phyloP scores from a whole-genome alignment of 495 filamentous ascomycete genomes.

The Aspergillus mulundensis region DNA sequence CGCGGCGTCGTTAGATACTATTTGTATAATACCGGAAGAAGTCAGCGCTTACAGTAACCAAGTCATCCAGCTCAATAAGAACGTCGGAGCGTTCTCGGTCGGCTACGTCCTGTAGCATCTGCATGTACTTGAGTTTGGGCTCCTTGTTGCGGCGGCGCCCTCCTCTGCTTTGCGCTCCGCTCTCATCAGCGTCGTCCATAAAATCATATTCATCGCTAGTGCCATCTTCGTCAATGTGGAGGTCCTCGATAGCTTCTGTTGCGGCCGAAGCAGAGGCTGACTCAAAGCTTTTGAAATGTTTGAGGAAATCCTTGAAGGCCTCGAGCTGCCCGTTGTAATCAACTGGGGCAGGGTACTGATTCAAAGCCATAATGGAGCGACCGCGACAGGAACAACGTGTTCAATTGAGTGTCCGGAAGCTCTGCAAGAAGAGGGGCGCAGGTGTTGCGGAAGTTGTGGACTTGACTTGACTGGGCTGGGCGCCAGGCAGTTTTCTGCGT shows the following conservation, averaged over 20 bases:
- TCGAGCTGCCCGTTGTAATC: constrained; percentile 84
- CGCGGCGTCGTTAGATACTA: not conserved
- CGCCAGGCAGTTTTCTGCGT: constrained; percentile 11
- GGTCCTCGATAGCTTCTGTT: constrained; percentile 69
- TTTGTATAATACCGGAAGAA: not conserved
- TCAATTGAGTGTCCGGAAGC: constrained; percentile 18
- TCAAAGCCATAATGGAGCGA: constrained; percentile 67
- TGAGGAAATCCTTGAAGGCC: constrained; percentile 84
- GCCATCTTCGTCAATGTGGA: constrained; percentile 83
- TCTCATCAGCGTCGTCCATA: constrained; percentile 76
- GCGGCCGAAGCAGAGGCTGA: constrained; percentile 65
- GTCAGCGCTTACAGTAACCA: constrained; percentile 56
- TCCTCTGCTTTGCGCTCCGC: constrained; percentile 38
- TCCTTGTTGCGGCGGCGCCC: constrained; percentile 38
- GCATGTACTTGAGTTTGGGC: constrained; percentile 83
- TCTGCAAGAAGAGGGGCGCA: constrained; percentile 4
- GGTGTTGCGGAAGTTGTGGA: constrained; percentile 17
- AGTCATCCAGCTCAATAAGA: constrained; percentile 83
- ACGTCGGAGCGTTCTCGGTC: constrained; percentile 71
- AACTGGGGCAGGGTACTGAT: constrained; percentile 67
- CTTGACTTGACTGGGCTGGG: constrained; percentile 3
- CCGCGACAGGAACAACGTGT: constrained; percentile 9
- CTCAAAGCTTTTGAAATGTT: constrained; percentile 78
- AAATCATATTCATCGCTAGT: constrained; percentile 94
- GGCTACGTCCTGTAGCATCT: constrained; percentile 81